These are phyloP conservation scores for Cunninghamia lanceolata DNA, from an alignment of 75 land plant species.

Conservation along the genomic window DNA sequence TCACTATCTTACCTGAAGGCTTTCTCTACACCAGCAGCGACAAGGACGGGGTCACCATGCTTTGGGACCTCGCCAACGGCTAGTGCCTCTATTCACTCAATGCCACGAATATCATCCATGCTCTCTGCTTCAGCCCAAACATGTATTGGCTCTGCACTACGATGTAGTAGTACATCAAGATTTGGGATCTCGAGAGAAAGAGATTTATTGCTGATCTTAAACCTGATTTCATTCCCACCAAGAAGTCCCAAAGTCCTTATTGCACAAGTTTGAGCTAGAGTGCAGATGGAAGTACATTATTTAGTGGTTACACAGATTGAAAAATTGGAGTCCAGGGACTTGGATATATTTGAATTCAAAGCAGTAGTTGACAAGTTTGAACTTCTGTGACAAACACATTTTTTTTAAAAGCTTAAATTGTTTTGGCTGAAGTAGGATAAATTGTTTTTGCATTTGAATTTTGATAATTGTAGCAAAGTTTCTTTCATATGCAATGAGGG, in stretches of 20 bases:
- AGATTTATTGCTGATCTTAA: slow-evolving; percentile 47
- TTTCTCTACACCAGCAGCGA: slow-evolving; percentile 84
- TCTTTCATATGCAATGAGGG: not conserved
- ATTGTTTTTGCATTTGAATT: not conserved
- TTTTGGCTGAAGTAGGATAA: not conserved
- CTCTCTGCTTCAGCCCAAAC: slow-evolving; percentile 61
- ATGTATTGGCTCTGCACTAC: slow-evolving; percentile 75
- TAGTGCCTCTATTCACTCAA: slow-evolving; percentile 51
- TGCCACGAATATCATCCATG: slow-evolving; percentile 49
- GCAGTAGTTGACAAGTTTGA: not conserved
- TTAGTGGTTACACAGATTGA: slow-evolving; percentile 50
- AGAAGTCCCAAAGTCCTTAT: slow-evolving; percentile 42
- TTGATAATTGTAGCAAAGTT: not conserved
- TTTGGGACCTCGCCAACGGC: slow-evolving; percentile 80
- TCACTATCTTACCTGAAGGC: slow-evolving; percentile 83
- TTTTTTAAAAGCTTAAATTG: not conserved
- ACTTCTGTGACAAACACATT: not conserved
- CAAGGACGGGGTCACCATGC: slow-evolving; percentile 77
- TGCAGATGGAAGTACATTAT: slow-evolving; percentile 50
- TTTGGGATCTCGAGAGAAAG: slow-evolving; percentile 77
- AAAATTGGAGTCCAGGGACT: slow-evolving; percentile 37
- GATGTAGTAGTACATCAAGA: slow-evolving; percentile 50
- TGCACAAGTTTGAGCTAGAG: slow-evolving; percentile 58
- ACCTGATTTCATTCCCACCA: slow-evolving; percentile 29
- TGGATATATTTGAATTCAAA: slow-evolving; percentile 5